Percentiles rank a stretch among this genome's conserved stretches.
phyloP scores from a whole-genome alignment of 192 early-diverging fungal species.

The Linnemannia exigua region DNA sequence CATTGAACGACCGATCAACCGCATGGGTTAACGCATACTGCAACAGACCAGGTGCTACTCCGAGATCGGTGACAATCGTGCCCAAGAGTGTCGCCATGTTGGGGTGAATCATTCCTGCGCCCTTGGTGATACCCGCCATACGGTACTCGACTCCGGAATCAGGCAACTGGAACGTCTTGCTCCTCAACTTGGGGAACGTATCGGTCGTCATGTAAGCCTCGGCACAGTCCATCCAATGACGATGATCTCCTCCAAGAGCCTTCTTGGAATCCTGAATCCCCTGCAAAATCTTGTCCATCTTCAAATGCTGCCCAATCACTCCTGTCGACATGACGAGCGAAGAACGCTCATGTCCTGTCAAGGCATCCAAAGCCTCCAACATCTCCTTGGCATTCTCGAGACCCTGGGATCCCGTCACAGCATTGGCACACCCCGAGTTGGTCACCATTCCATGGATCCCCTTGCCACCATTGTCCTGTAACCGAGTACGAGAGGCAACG shows the following conservation, averaged over 20 bases:
- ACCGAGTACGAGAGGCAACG: conserved; percentile 73
- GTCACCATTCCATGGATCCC: conserved; percentile 72
- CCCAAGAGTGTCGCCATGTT: conserved; percentile 98
- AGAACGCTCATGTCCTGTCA: conserved; percentile 58
- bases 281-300: conserved; percentile 83
- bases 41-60: conserved; percentile 73
- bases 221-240: conserved; percentile 85
- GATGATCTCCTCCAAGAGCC: conserved; percentile 66
- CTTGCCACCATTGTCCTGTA: conserved; percentile 64
- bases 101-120: conserved; percentile 99
- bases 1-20: conserved; percentile 94
- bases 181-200: conserved; percentile 95
- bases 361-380: conserved; percentile 67
- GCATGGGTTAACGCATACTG: conserved; percentile 83
- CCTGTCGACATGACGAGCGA: conserved; percentile 96
- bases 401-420: conserved; percentile 92
- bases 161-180: conserved; percentile 65
- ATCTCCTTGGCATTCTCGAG: conserved; percentile 83
- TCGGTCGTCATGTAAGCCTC: conserved; percentile 98
- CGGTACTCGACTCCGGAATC: conserved; percentile 66
- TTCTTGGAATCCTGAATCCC: conserved; percentile 70
- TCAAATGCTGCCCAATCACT: conserved; percentile 93
- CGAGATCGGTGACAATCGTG: conserved; percentile 88
- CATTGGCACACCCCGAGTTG: conserved; percentile 97
- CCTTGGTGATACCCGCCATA: conserved; percentile 97